A percentile compares a stretch with the other conserved stretches of the same genome.
These are phyloP conservation scores for Candida koratica DNA, from an alignment of 805 yeast species.

Conservation along the genomic window DNA sequence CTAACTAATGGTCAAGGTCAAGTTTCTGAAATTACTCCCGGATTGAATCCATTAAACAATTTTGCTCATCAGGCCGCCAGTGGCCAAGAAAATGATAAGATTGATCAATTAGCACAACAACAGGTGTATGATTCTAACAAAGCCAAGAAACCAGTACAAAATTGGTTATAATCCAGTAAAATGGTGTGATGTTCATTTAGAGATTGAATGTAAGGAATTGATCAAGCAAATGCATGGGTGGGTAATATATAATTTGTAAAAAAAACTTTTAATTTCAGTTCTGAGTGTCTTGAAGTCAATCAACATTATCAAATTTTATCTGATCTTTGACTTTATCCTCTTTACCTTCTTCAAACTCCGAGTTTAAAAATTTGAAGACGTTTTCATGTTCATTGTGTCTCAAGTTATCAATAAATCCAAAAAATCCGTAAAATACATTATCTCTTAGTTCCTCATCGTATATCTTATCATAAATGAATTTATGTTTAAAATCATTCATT, in stretches of 20 bases:
- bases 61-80: constrained; percentile 3
- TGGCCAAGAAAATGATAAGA: constrained; percentile 8
- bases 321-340: constrained; percentile 11
- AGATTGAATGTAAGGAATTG: too few relatives aligned
- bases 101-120: constrained; percentile 16
- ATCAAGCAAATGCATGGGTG: constrained; percentile 3
- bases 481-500: constrained; percentile 83
- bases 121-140: constrained; percentile 11
- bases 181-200: too few relatives aligned
- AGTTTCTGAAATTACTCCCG: constrained; percentile 12
- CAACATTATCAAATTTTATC: constrained; percentile 15
- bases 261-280: too few relatives aligned
- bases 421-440: constrained; percentile 85
- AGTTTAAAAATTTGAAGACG: constrained; percentile 56
- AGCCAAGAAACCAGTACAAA: constrained; percentile 13
- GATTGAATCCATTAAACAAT: constrained; percentile 2
- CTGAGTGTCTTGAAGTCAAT: too few relatives aligned
- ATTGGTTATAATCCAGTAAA: constrained; percentile 15
- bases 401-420: constrained; percentile 83
- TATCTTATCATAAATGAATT: constrained; percentile 85
- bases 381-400: constrained; percentile 40
- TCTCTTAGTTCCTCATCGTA: constrained; percentile 86
- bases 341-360: constrained; percentile 27
- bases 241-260: constrained; percentile 5
- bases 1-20: constrained; percentile 11